Conservation (phyloP, 257 asterid genomes). For the Lantana camara region DNA sequence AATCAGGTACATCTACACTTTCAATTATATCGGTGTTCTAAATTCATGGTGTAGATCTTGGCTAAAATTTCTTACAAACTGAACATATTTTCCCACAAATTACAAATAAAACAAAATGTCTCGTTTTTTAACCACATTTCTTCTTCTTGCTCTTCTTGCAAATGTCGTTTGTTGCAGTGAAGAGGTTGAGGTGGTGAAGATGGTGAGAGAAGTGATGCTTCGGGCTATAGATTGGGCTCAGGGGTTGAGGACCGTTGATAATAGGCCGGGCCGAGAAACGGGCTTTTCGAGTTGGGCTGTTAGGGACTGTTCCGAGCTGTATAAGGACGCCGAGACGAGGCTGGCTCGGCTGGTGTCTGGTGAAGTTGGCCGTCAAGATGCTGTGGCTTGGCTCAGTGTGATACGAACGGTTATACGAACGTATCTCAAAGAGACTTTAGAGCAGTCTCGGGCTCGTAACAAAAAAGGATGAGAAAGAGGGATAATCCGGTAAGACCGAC, state of each 20-base stretch:
- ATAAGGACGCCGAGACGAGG: conserved; percentile 47
- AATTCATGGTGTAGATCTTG: no score
- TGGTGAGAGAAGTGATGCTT: conserved; percentile 39
- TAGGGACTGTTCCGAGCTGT: conserved; percentile 50
- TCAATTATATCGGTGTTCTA: no score
- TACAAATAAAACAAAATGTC: conserved; percentile 30
- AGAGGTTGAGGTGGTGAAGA: conserved; percentile 36
- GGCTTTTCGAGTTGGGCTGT: conserved; percentile 9
- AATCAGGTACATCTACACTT: no score
- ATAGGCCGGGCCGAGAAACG: conserved; percentile 32
- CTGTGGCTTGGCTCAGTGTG: conserved; percentile 66
- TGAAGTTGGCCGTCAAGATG: conserved; percentile 46
- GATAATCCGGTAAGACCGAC: no score
- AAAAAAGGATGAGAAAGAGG: no score
- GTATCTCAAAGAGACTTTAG: no score
- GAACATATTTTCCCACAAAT: no score
- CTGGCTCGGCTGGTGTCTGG: conserved; percentile 39
- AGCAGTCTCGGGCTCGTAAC: no score
- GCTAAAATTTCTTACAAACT: no score
- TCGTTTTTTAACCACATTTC: conserved; percentile 25
- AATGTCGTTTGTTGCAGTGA: conserved; percentile 25
- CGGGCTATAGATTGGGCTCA: conserved; percentile 44
- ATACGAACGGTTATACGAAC: no score
- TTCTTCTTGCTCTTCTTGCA: conserved; percentile 23
- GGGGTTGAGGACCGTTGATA: conserved; percentile 7